Base-by-base conservation (phyloP, 2,329 filamentous ascomycete genomes). In the Capronia americana region DNA sequence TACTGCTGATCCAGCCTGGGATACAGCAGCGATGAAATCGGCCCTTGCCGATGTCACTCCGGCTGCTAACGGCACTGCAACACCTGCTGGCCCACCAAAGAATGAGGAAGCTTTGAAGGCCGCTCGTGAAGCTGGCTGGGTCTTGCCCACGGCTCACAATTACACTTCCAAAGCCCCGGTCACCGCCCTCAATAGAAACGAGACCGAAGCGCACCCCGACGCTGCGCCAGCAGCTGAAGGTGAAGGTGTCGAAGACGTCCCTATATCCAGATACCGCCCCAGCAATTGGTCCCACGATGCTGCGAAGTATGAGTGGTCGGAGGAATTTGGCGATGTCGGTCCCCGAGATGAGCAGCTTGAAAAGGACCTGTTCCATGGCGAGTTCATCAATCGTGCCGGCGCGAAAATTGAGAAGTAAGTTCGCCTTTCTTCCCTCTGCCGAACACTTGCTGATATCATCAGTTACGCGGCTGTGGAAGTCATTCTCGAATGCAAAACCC, bases 291-390 rank as follows among this genome's bases (percentile, higher is more conserved):
- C 82, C 59, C 81, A 81, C 44, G 85, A 86, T 62, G 89, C 87
- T n/a, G 79, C 76, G 0, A 83, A 90, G 51, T 98, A 98, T 73
- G 87, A 93, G 74, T 98, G 91, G 90, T 84, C 88, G 20, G 92
- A 93, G 11, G 92, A 96, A 2, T 91, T 85, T 71, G 95, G 94
- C 1, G 94, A 98, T 48, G 83, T 99, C 61, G 94, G 90, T 6
- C 93, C 93, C 0, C 82, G 82, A 57, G 85, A 89, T 61, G 81
- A 85, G 0, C 85, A 87, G 56, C 86, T 99, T 0, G 94, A 98
- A 81, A 72, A 84, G 7, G 82, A 90, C 72, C 86, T 99, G 6
- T 99, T 96, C 63, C 83, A 85, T 0, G 79, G 81, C 5, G 82
- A 85, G 54, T 77, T 78, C 81, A 78, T 83, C 58, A 79, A 79